A percentile compares a stretch with the other conserved stretches of the same genome.
These are phyloP conservation scores for Aegilops longissima DNA, from an alignment of 176 grass and related monocot genomes.

Conservation along the genomic window DNA sequence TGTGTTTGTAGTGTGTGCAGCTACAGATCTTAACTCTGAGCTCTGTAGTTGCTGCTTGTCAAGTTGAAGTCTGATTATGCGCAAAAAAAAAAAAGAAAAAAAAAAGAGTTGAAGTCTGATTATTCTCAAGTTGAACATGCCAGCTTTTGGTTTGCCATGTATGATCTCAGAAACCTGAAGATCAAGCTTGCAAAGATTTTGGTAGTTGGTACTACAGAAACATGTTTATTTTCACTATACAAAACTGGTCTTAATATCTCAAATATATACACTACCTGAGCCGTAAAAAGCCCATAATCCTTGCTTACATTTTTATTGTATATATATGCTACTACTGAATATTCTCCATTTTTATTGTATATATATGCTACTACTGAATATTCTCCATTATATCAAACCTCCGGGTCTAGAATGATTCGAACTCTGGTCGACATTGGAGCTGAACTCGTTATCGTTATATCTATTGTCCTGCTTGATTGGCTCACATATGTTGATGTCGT, in stretches of 20 bases:
- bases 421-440: slow-evolving; percentile 31
- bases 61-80: too few species aligned
- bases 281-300: background rate
- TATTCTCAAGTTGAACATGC: too few species aligned
- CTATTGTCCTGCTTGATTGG: slow-evolving; percentile 47
- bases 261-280: background rate
- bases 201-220: background rate
- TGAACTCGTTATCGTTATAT: slow-evolving; percentile 35
- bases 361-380: background rate
- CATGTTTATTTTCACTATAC: background rate
- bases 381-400: background rate
- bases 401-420: slow-evolving; percentile 31
- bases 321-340: background rate
- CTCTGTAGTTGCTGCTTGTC: too few species aligned
- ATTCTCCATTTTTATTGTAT: background rate
- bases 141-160: too few species aligned
- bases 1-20: background rate
- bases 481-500: too few species aligned
- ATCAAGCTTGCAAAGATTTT: too few species aligned
- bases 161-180: too few species aligned
- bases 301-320: background rate
- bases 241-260: background rate
- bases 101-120: too few species aligned
- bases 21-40: background rate
- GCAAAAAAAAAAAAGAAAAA: too few species aligned